Percentiles rank a stretch among this genome's conserved stretches.
These are phyloP conservation scores for Aquanectria penicillioides DNA, from an alignment of 2,329 filamentous ascomycete species.

Conservation along the genomic window DNA sequence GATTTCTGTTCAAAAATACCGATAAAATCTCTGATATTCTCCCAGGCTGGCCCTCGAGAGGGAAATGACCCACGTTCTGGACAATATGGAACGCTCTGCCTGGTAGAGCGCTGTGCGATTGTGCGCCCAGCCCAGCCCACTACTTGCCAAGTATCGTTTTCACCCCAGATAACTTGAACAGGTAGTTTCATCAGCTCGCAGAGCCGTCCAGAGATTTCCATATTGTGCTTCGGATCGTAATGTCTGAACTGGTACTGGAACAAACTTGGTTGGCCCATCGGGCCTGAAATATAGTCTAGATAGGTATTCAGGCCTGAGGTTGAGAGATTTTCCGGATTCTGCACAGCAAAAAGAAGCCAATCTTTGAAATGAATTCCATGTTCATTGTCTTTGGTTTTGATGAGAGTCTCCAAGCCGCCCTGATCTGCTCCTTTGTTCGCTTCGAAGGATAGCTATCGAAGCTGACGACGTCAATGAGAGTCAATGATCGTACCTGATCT, in stretches of 20 bases:
- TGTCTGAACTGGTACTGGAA: slow-evolving; percentile 47
- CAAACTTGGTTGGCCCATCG: slow-evolving; percentile 45
- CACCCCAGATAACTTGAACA: slow-evolving; percentile 45
- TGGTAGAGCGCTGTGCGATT: slow-evolving; percentile 44
- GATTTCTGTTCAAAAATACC: slow-evolving; percentile 12
- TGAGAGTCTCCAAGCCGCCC: slow-evolving; percentile 41
- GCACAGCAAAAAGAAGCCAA: slow-evolving; percentile 40
- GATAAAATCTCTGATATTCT: slow-evolving; percentile 28
- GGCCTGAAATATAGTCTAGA: slow-evolving; percentile 45
- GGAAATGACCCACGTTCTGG: slow-evolving; percentile 44
- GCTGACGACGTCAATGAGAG: slow-evolving; percentile 44
- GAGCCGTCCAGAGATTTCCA: slow-evolving; percentile 41
- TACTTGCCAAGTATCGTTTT: slow-evolving; percentile 45
- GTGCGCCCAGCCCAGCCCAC: slow-evolving; percentile 47
- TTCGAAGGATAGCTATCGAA: slow-evolving; percentile 48
- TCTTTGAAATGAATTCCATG: slow-evolving; percentile 42
- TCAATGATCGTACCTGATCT: slow-evolving; percentile 37
- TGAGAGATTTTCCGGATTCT: slow-evolving; percentile 27
- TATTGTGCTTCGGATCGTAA: slow-evolving; percentile 47
- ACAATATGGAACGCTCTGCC: slow-evolving; percentile 41
- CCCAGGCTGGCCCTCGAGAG: slow-evolving; percentile 42
- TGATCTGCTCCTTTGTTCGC: slow-evolving; percentile 44
- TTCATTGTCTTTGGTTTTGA: slow-evolving; percentile 29
- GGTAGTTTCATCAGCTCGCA: slow-evolving; percentile 37
- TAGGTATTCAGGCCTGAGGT: slow-evolving; percentile 38